Base-by-base conservation (phyloP, 257 asterid species). In the Lycium ferocissimum region DNA sequence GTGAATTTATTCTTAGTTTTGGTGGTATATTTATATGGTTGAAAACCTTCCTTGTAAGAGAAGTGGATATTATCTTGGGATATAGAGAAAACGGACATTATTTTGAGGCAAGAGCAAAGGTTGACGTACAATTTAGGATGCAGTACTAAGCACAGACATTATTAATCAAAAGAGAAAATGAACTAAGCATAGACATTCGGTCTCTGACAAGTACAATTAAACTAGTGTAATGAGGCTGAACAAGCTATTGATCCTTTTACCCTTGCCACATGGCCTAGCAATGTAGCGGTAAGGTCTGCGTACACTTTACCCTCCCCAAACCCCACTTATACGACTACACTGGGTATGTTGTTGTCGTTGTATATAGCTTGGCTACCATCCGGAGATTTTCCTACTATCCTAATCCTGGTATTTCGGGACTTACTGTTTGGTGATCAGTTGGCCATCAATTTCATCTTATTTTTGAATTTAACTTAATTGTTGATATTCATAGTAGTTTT, bases 331-430 rank as follows among this genome's bases (percentile, higher is more conserved):
- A 26, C 33, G 33, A 26, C 33, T 26, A 26, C 33, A 26, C 33
- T 26, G 33, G 33, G 33, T 26, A 26, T 26, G 33, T 26, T 26
- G 33, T 26, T 26, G 33, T 26, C 33, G 33, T 26, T 26, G 33
- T 26, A 26, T 1, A 26, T 26, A 26, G 33, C 33, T 26, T 26
- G 33, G 1, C 79, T 40, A 71, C 79, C 33, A 71, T 40, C 9
- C 54, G 40, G 79, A 40, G 40, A 71, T 13, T n/a, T 71, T 17
- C 56, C 80, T 72, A 72, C 58, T 72, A 72, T 47, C 7, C 80
- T 45, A 45, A n/a, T 45, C 38, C 40, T 72, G 18, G 38, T n/a
- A n/a, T 45, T 20, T 72, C 15, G 9, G n/a, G 38, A 45, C 61
- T 22, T 7, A 26, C 65, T 51, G 13, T 22, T 22, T 76, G 58